Percentiles rank a stretch among this genome's conserved stretches.
phyloP scores from a whole-genome alignment of 345 rosid genomes.

The Acer negundo region DNA sequence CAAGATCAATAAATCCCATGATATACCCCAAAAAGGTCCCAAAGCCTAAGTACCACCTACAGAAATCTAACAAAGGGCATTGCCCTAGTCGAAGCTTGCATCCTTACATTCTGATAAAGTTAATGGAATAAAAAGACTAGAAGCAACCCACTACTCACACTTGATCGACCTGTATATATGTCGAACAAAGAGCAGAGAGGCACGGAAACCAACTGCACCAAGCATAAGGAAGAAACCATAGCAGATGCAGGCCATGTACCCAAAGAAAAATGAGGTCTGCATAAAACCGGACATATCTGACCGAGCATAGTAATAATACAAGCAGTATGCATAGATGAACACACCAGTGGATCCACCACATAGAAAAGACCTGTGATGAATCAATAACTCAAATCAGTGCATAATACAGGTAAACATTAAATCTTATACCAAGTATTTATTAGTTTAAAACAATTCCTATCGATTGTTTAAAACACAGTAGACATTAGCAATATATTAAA shows the following conservation, averaged over 20 bases:
- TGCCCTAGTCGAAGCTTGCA: slow-evolving; percentile 4
- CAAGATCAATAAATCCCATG: background rate
- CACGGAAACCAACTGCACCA: slow-evolving; percentile 75
- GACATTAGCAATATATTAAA: background rate
- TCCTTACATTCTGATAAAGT: slow-evolving; percentile 18
- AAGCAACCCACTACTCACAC: slow-evolving; percentile 56
- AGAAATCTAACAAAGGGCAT: background rate
- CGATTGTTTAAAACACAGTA: background rate
- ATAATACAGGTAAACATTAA: background rate
- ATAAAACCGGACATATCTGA: slow-evolving; percentile 89
- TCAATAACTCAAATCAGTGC: slow-evolving; percentile 8
- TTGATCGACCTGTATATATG: slow-evolving; percentile 79
- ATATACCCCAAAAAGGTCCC: slow-evolving; percentile 10
- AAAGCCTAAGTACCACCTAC: background rate
- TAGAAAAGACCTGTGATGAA: slow-evolving; percentile 59
- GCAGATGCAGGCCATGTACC: slow-evolving; percentile 89
- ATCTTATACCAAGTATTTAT: background rate
- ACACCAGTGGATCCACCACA: slow-evolving; percentile 86
- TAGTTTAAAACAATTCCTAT: background rate
- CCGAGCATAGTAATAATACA: slow-evolving; percentile 72
- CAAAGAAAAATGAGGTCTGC: slow-evolving; percentile 88
- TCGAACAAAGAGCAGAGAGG: slow-evolving; percentile 69
- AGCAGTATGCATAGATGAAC: slow-evolving; percentile 73
- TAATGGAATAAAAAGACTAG: slow-evolving; percentile 17
- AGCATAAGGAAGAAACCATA: slow-evolving; percentile 90